Conservation (phyloP, 2,329 filamentous ascomycete genomes). For the Verticillium nonalfalfae region DNA sequence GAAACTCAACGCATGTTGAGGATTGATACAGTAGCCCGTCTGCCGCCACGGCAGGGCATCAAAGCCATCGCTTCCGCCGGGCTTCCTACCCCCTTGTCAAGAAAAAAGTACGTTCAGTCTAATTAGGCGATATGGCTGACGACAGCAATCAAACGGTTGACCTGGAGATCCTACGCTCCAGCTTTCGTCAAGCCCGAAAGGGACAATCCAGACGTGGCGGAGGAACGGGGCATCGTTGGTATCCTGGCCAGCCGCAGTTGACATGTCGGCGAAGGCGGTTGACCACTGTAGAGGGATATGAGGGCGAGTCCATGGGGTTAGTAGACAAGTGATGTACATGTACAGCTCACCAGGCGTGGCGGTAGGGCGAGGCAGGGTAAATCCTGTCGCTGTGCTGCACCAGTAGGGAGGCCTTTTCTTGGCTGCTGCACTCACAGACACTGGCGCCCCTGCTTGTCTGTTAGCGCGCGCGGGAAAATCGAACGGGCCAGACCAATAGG, state of each 20-base stretch:
- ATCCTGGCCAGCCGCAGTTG: background rate
- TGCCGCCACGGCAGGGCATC: background rate
- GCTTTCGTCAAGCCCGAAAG: background rate
- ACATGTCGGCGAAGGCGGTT: too few relatives aligned
- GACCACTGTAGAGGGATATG: too few relatives aligned
- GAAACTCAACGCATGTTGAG: background rate
- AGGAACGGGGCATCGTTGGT: background rate
- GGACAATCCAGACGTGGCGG: background rate
- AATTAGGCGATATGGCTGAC: slow-evolving; percentile 1
- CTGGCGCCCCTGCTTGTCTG: background rate
- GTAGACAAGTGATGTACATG: background rate
- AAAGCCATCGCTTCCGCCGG: background rate
- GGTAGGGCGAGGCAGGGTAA: background rate
- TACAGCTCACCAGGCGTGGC: background rate
- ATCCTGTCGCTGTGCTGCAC: too few relatives aligned
- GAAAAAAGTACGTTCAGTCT: background rate
- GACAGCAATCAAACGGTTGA: background rate
- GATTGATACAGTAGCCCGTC: background rate
- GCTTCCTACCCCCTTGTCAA: background rate
- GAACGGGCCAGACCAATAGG: slow-evolving; percentile 2
- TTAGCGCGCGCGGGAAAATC: slow-evolving; percentile 1
- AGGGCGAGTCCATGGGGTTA: too few relatives aligned
- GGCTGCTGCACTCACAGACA: background rate
- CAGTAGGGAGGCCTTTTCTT: background rate
- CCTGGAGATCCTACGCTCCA: background rate